A percentile compares a stretch with the other conserved stretches of the same genome.
Evolutionary conservation across 768 basidiomycete species (phyloP).

Genomic region (Daedaleopsis nitida): DNA sequence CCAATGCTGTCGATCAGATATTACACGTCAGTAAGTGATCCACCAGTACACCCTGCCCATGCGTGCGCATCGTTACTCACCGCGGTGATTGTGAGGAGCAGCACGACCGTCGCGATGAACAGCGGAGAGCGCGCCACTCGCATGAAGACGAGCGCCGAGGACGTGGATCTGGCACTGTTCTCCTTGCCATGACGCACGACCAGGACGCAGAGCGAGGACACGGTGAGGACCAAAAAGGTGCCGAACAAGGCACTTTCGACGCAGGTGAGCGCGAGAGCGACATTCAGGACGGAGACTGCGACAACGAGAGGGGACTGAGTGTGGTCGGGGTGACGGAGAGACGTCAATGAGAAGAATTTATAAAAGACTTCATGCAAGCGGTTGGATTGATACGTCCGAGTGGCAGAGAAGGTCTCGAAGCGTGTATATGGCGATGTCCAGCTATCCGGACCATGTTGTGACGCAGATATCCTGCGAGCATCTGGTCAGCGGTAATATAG

Average conservation of each 20-base stretch:
- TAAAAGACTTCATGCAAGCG: too few species aligned
- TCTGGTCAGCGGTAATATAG: too few species aligned
- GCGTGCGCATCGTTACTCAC: not conserved
- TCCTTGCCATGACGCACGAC: not conserved
- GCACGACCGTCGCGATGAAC: not conserved
- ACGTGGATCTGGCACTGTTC: too few species aligned
- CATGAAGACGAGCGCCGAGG: not conserved
- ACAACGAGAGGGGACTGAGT: not conserved
- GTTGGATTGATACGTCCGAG: too few species aligned
- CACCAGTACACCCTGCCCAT: not conserved
- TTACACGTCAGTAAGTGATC: not conserved
- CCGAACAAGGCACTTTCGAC: slow-evolving; percentile 12
- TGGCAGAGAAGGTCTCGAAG: too few species aligned
- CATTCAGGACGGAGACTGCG: not conserved
- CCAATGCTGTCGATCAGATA: slow-evolving; percentile 5
- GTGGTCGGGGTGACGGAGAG: too few species aligned
- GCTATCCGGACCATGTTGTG: too few species aligned
- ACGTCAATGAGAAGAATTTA: too few species aligned
- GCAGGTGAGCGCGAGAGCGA: not conserved
- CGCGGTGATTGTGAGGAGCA: not conserved
- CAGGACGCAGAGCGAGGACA: not conserved
- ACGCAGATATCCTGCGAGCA: too few species aligned
- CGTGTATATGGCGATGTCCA: too few species aligned
- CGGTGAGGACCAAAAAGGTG: slow-evolving; percentile 3
- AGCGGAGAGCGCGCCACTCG: not conserved